phyloP scores from a whole-genome alignment of 106 monocot genomes.

The Dactylorhiza incarnata region DNA sequence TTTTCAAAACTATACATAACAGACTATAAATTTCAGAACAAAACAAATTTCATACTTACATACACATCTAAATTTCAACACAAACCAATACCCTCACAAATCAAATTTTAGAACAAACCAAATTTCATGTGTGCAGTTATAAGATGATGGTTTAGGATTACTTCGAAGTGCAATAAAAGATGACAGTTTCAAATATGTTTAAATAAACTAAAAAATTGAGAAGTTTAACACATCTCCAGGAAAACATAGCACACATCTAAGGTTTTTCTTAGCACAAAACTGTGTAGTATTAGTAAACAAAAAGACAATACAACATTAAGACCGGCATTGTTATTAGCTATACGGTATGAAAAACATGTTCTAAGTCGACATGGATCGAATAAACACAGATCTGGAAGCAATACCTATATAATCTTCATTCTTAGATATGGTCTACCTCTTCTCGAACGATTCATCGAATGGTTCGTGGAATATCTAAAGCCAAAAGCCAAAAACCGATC shows the following conservation, averaged over 20 bases:
- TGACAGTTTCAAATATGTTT: too few relatives aligned
- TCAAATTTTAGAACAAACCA: too few relatives aligned
- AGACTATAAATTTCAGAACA: too few relatives aligned
- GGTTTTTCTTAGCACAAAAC: not conserved
- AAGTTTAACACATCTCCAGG: too few relatives aligned
- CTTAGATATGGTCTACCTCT: conserved; percentile 51
- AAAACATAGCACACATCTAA: not conserved
- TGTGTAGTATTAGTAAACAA: not conserved
- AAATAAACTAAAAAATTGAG: too few relatives aligned
- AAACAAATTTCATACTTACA: too few relatives aligned
- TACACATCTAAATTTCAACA: too few relatives aligned
- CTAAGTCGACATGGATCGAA: not conserved
- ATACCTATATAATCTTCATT: conserved; percentile 69
- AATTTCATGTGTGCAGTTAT: too few relatives aligned
- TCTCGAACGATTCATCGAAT: conserved; percentile 61
- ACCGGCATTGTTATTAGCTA: not conserved
- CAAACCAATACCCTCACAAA: too few relatives aligned
- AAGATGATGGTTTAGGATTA: too few relatives aligned
- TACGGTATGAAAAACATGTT: not conserved
- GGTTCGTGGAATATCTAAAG: conserved; percentile 61
- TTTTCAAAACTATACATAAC: too few relatives aligned
- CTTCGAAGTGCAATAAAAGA: too few relatives aligned
- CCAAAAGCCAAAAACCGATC: not conserved
- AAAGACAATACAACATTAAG: not conserved
- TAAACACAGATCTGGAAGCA: not conserved